phyloP scores from a whole-genome alignment of 768 basidiomycete genomes.

The Pisolithus sp. region DNA sequence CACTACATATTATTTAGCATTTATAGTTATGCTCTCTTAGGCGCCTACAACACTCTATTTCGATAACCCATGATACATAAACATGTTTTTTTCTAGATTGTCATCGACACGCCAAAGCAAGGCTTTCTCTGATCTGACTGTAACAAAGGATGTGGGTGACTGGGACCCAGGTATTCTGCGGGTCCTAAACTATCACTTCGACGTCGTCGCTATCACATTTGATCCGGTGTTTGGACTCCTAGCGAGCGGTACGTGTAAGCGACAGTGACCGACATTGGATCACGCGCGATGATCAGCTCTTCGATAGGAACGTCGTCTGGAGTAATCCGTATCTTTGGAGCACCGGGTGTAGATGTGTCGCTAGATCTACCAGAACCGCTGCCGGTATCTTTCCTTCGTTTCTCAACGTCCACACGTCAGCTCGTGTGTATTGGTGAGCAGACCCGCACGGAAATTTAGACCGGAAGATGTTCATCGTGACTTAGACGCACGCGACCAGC shows the following conservation, averaged over 20 bases:
- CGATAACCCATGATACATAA: no score
- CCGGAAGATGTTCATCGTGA: neutral
- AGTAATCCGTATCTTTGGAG: conserved; percentile 57
- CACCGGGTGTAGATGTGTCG: conserved; percentile 52
- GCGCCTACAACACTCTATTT: no score
- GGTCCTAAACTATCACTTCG: conserved; percentile 42
- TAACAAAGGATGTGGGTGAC: conserved; percentile 49
- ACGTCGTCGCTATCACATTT: conserved; percentile 47
- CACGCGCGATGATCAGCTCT: no score
- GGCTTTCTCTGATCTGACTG: conserved; percentile 45
- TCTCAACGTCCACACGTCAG: conserved; percentile 47
- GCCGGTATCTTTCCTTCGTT: conserved; percentile 55
- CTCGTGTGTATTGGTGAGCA: conserved; percentile 57
- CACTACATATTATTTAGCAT: no score
- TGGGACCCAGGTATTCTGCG: conserved; percentile 51
- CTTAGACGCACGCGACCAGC: conserved; percentile 45
- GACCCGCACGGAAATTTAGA: neutral
- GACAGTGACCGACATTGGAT: neutral
- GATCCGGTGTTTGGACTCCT: conserved; percentile 58
- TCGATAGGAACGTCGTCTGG: conserved; percentile 58
- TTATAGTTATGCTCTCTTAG: no score
- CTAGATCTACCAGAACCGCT: conserved; percentile 40
- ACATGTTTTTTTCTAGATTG: neutral
- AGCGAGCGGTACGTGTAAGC: conserved; percentile 44
- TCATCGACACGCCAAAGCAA: neutral